Base-by-base conservation (phyloP, 768 basidiomycete species). In the Imleria badia region DNA sequence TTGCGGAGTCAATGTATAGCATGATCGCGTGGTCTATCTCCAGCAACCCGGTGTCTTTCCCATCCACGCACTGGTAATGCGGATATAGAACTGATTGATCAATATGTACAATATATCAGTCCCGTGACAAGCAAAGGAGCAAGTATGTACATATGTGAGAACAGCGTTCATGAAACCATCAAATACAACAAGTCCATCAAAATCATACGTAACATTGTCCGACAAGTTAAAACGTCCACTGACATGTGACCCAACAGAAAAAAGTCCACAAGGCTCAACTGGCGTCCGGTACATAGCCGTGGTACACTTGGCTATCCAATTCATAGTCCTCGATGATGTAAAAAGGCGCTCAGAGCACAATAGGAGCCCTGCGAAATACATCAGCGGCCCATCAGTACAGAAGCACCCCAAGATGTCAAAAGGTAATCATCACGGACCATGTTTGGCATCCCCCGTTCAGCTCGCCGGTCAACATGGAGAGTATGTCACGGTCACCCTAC, bases 401-500 rank as follows among this genome's bases (percentile, higher is more conserved):
- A 34, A 20, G 14, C 3, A n/a, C 31, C 33, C 15, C 2, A 30
- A 42, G 7, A 41, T 15, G 42, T 60, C 60, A 36, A 22, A 22
- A 48, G 7, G 23, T 9, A 26, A 26, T 26, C 7, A 26, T 41
- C 13, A 3, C 59, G 38, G 10, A 60, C 58, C 51, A 19, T 60
- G 12, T 23, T 42, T 31, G 39, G 30, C 26, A 19, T 30, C 2
- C 31, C 12, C 41, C 33, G 11, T 34, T 22, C 10, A 20, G 22
- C 44, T 22, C 31, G 4, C 19, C 6, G 12, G 23, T 26, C 23
- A 22, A 6, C 63, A 64, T 1, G 0, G 4, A 1, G 22, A 48
- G 14, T 3, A 62, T 6, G 62, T 14, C 33, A 71, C 65, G 23
- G 52, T 3, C 14, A 71, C 56, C 48, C 60, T 65, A 1, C 69